A percentile compares a stretch with the other conserved stretches of the same genome.
Evolutionary conservation across 176 grass and related monocot species (phyloP).

Genomic region (Themeda triandra): DNA sequence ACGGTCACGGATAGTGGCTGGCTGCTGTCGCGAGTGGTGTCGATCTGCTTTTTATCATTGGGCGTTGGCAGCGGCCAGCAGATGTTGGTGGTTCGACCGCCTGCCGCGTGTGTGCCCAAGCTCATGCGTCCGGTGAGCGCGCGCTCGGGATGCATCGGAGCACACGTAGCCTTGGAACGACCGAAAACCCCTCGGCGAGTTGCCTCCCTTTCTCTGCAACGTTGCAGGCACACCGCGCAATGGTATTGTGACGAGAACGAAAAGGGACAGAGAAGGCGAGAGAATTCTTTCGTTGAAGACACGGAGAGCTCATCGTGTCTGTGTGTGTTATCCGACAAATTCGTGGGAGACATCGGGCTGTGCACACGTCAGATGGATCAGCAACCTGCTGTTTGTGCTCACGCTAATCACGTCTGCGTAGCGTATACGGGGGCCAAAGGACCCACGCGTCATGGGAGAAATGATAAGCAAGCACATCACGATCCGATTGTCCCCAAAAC

Average conservation of each 20-base stretch:
- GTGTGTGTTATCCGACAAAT: neutral
- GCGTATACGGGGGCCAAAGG: conserved; percentile 7
- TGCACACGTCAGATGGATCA: neutral
- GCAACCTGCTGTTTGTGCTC: neutral
- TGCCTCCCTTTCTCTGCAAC: neutral
- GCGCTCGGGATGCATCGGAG: neutral
- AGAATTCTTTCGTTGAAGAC: neutral
- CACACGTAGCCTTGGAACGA: no score
- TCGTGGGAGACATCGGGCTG: neutral
- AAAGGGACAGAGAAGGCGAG: neutral
- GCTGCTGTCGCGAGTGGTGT: neutral
- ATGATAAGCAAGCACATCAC: neutral
- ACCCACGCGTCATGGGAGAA: neutral
- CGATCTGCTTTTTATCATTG: neutral
- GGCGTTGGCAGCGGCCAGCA: no score
- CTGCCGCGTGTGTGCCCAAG: no score
- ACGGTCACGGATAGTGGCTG: neutral
- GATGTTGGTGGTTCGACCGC: no score
- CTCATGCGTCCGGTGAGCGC: neutral
- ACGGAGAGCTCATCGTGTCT: no score
- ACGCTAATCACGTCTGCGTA: conserved; percentile 2
- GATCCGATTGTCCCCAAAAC: neutral
- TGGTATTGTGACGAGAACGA: neutral
- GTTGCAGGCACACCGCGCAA: neutral
- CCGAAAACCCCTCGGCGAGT: no score